phyloP scores from a whole-genome alignment of 1,139 yeast genomes.

The Diutina pseudorugosa region DNA sequence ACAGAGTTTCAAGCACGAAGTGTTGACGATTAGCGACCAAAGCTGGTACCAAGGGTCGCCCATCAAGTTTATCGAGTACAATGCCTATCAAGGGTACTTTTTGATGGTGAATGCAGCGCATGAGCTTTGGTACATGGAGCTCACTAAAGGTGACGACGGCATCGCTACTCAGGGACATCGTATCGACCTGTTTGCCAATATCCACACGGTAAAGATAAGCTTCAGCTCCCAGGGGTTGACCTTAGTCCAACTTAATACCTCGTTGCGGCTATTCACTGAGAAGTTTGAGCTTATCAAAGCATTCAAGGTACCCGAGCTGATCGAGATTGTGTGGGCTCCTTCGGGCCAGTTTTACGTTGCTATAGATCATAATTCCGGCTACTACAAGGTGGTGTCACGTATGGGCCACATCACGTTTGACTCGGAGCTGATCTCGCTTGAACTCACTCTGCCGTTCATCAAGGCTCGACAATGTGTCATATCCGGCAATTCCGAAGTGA shows the following conservation, averaged over 20 bases:
- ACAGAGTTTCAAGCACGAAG: not conserved
- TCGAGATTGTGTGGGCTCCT: not conserved
- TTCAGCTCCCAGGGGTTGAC: not conserved
- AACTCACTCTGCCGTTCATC: not conserved
- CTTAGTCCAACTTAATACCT: not conserved
- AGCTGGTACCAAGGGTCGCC: not conserved
- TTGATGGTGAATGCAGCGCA: not conserved
- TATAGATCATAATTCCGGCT: not conserved
- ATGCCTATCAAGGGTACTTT: not conserved
- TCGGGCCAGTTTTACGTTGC: not conserved
- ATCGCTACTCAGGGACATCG: not conserved
- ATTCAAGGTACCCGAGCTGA: not conserved
- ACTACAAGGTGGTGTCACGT: not conserved
- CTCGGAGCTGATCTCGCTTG: not conserved
- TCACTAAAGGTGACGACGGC: not conserved
- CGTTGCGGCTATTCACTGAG: not conserved
- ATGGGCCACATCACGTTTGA: slow-evolving; percentile 3
- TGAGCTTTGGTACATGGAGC: not conserved
- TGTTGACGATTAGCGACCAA: not conserved
- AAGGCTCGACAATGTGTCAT: not conserved
- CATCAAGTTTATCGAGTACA: not conserved
- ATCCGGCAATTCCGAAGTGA: not conserved
- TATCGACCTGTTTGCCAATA: not conserved
- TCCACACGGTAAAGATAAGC: not conserved
- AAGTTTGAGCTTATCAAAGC: not conserved